These are phyloP conservation scores for Exophiala dermatitidis DNA, from an alignment of 2,329 filamentous ascomycete genomes.

Conservation along the genomic window DNA sequence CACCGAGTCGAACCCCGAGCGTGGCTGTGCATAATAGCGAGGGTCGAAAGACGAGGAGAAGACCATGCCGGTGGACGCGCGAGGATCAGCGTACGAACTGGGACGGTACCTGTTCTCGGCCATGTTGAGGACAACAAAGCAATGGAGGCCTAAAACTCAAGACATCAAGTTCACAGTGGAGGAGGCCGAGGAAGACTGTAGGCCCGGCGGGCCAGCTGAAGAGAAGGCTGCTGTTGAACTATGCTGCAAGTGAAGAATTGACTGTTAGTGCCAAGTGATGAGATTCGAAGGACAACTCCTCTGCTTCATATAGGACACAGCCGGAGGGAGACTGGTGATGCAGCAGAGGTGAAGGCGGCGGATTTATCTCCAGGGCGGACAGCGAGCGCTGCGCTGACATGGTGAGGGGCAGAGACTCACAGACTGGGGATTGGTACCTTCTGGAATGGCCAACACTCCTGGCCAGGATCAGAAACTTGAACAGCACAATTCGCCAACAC, in stretches of 20 bases:
- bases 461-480: not conserved
- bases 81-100: slow-evolving; percentile 18
- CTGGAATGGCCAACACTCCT: not conserved
- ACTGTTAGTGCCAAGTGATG: too few species aligned
- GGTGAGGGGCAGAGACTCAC: not conserved
- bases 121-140: slow-evolving; percentile 11
- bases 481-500: not conserved
- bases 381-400: not conserved
- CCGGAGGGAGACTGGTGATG: not conserved
- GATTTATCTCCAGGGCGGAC: not conserved
- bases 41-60: slow-evolving; percentile 24
- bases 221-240: too few species aligned
- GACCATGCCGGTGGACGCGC: slow-evolving; percentile 24
- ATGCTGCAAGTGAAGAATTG: too few species aligned
- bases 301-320: not conserved
- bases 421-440: slow-evolving; percentile 2
- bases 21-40: slow-evolving; percentile 16
- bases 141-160: not conserved
- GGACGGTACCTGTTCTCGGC: slow-evolving; percentile 22
- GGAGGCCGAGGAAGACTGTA: not conserved
- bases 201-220: not conserved
- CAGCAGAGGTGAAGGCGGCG: not conserved
- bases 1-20: slow-evolving; percentile 14
- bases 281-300: not conserved
- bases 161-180: slow-evolving; percentile 4